These are phyloP conservation scores for Leishmania braziliensis DNA, from an alignment of 208 protist genomes.

Conservation along the genomic window DNA sequence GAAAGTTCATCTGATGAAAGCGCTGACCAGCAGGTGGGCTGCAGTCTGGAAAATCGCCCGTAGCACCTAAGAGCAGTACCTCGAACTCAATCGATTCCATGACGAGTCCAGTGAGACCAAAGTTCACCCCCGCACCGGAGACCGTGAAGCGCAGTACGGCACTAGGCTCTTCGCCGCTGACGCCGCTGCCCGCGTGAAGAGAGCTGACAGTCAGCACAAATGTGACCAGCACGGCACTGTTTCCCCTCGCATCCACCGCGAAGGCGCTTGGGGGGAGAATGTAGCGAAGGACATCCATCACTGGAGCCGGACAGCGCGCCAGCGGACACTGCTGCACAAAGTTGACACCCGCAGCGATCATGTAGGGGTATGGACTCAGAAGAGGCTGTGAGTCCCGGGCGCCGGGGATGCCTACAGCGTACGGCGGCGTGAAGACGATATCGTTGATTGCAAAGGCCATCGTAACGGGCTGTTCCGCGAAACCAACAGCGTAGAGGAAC, in stretches of 20 bases:
- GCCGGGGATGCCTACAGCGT: constrained; percentile 48
- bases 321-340: constrained; percentile 65
- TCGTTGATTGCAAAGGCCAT: constrained; percentile 80
- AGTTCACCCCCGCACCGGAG: constrained; percentile 45
- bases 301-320: constrained; percentile 50
- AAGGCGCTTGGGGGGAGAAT: constrained; percentile 55
- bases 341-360: constrained; percentile 69
- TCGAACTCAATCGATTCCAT: constrained; percentile 78
- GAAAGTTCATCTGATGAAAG: constrained; percentile 19
- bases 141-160: constrained; percentile 67
- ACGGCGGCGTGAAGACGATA: constrained; percentile 61
- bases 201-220: constrained; percentile 50
- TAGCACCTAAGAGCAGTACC: constrained; percentile 22
- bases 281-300: constrained; percentile 52
- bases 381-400: constrained; percentile 37
- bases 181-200: constrained; percentile 12
- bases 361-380: constrained; percentile 50
- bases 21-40: neutral
- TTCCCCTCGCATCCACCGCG: constrained; percentile 18
- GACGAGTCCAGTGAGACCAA: constrained; percentile 43
- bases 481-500: constrained; percentile 54
- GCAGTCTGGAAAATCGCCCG: neutral
- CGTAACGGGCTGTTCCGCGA: constrained; percentile 30
- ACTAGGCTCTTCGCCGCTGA: constrained; percentile 25
- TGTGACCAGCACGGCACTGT: neutral